Conservation (phyloP, 2,329 filamentous ascomycete species). For the Ilyonectria mors-panacis region DNA sequence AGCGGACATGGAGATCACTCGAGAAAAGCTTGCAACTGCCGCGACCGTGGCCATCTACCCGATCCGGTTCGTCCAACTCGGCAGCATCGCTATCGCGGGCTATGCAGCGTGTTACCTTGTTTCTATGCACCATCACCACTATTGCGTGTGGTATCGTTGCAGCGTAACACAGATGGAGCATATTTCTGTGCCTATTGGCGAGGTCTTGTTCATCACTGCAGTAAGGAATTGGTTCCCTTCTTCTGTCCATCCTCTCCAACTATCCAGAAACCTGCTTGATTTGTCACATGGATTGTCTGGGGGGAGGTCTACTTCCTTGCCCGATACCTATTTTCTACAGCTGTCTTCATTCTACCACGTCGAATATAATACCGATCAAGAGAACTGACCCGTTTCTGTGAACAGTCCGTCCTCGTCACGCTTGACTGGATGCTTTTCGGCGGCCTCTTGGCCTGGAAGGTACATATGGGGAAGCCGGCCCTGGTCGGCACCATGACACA, state of each 20-base stretch:
- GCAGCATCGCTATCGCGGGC: slow-evolving; percentile 4
- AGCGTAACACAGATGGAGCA: neutral
- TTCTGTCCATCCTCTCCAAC: neutral
- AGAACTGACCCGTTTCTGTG: neutral
- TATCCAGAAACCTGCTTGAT: neutral
- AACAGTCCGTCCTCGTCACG: slow-evolving; percentile 14
- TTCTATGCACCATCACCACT: slow-evolving; percentile 3
- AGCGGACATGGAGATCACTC: neutral
- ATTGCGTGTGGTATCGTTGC: slow-evolving; percentile 4
- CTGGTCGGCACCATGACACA: slow-evolving; percentile 4
- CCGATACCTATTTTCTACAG: too few species aligned
- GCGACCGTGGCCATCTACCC: slow-evolving; percentile 7
- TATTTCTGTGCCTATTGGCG: slow-evolving; percentile 7
- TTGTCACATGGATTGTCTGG: too few species aligned
- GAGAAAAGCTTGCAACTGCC: neutral
- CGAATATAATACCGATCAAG: neutral
- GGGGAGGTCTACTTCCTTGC: too few species aligned
- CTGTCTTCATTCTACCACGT: neutral
- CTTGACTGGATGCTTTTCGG: slow-evolving; percentile 26
- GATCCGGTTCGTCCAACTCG: slow-evolving; percentile 5
- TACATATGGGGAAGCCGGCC: slow-evolving; percentile 2
- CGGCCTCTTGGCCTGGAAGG: slow-evolving; percentile 3
- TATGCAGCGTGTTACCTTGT: neutral
- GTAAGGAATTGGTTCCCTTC: neutral
- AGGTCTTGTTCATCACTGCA: slow-evolving; percentile 10